A percentile compares a stretch with the other conserved stretches of the same genome.
Evolutionary conservation across 1,139 yeast genomes (phyloP).

Genomic region (Nematodospora anomalae): DNA sequence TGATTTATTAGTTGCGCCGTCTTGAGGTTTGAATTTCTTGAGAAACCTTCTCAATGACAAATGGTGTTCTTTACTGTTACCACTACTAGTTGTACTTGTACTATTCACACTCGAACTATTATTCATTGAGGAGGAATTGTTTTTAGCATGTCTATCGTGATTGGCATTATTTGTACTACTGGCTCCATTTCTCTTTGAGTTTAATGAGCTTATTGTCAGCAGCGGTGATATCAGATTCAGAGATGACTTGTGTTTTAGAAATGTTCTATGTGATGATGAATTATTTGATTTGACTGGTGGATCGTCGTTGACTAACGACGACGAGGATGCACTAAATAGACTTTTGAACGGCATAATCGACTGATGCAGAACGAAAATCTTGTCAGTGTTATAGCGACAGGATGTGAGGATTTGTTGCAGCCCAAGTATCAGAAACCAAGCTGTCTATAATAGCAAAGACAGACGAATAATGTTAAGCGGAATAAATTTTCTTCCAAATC

Average conservation of each 20-base stretch:
- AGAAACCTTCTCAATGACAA: conserved; percentile 40
- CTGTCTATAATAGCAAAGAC: too few relatives aligned
- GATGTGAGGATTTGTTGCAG: too few relatives aligned
- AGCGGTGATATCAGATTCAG: conserved; percentile 13
- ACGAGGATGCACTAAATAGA: conserved; percentile 12
- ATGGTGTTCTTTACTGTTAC: conserved; percentile 17
- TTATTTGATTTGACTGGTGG: conserved; percentile 9
- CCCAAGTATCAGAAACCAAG: too few relatives aligned
- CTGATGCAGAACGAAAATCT: too few relatives aligned
- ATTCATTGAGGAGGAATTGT: conserved; percentile 4
- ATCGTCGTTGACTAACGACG: conserved; percentile 10
- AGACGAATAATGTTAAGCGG: too few relatives aligned
- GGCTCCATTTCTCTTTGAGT: conserved; percentile 1
- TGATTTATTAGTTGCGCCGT: conserved; percentile 4
- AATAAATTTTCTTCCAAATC: too few relatives aligned
- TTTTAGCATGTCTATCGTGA: not conserved
- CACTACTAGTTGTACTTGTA: conserved; percentile 13
- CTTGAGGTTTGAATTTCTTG: conserved; percentile 34
- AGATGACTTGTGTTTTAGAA: conserved; percentile 12
- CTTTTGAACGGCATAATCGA: conserved; percentile 13
- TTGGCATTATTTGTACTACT: not conserved
- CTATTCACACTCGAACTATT: conserved; percentile 8
- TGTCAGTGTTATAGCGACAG: too few relatives aligned
- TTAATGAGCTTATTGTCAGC: conserved; percentile 10
- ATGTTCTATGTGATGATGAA: conserved; percentile 12